Base-by-base conservation (phyloP, 257 asterid genomes). In the Fraxinus excelsior region DNA sequence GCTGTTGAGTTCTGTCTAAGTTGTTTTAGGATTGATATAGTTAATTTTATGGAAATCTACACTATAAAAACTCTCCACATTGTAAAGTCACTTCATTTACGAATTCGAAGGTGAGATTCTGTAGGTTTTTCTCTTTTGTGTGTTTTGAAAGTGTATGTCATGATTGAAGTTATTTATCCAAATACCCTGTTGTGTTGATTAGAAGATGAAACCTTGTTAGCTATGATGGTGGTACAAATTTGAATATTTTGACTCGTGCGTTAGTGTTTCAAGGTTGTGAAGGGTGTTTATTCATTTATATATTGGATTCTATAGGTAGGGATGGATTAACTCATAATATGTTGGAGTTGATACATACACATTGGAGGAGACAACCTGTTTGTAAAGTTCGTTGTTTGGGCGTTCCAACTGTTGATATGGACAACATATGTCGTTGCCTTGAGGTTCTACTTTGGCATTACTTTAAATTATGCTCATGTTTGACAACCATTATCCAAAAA, bases 331-430 rank as follows among this genome's bases (percentile, higher is more conserved):
- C 97, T 53, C 99, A 96, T 85, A 96, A 96, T 76, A 96, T 96
- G 99, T 87, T 96, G 96, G 99, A 93, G 90, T 85, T 96, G 90
- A 86, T 96, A 85, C 99, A 96, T 67, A 82, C 97, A 40, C 99
- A 96, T 77, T 96, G 99, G 99, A 91, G 97, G 85, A 84, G 96
- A 80, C 85, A 85, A 13, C 97, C 99, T 1, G 89, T 96, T 71
- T 96, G 99, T 82, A 96, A 96, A 89, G 95, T 96, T 76, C 99
- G 99, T 4, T 96, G 97, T 81, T 86, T 96, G 83, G 99, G 99
- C 37, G 94, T 96, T 78, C 99, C 99, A 46, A 93, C 99, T 49
- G 97, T 96, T 66, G 98, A 96, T 83, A 96, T 96, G 95, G 84
- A 88, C 85, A 96, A 96, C 58, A 69, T 96, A 46, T 89, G 98